These are phyloP conservation scores for Phlebiopsis flavidoalba DNA, from an alignment of 768 basidiomycete genomes.

Conservation along the genomic window DNA sequence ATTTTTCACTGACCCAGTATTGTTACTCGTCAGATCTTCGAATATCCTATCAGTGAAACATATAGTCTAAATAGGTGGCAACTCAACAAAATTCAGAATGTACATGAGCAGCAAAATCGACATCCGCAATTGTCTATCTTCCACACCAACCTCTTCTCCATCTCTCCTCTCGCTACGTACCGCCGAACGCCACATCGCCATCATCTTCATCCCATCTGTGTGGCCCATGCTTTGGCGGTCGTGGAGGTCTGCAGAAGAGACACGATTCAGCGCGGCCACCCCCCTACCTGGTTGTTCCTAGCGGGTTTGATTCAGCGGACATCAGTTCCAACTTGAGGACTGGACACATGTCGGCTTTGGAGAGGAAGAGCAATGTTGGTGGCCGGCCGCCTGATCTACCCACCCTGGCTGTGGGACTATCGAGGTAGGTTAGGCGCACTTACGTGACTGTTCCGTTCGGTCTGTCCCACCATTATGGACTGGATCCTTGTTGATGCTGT, in stretches of 20 bases:
- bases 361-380: neutral
- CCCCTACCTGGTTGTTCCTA: neutral
- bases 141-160: slow-evolving; percentile 37
- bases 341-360: neutral
- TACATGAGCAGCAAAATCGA: slow-evolving; percentile 40
- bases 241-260: neutral
- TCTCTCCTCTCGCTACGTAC: slow-evolving; percentile 26
- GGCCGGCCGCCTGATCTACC: neutral
- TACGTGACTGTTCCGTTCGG: neutral
- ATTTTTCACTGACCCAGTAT: slow-evolving; percentile 53
- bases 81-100: slow-evolving; percentile 42
- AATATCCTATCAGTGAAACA: neutral
- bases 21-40: slow-evolving; percentile 67
- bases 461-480: neutral
- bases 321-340: too few species aligned
- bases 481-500: too few species aligned
- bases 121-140: slow-evolving; percentile 40
- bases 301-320: neutral
- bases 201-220: neutral
- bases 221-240: neutral
- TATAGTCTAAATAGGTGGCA: slow-evolving; percentile 10
- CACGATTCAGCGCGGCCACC: neutral
- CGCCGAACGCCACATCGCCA: slow-evolving; percentile 27
- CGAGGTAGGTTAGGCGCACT: neutral
- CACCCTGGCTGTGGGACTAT: neutral